Evolutionary conservation across 169 alveolate species (phyloP).

Genomic region (Eimeria necatrix): DNA sequence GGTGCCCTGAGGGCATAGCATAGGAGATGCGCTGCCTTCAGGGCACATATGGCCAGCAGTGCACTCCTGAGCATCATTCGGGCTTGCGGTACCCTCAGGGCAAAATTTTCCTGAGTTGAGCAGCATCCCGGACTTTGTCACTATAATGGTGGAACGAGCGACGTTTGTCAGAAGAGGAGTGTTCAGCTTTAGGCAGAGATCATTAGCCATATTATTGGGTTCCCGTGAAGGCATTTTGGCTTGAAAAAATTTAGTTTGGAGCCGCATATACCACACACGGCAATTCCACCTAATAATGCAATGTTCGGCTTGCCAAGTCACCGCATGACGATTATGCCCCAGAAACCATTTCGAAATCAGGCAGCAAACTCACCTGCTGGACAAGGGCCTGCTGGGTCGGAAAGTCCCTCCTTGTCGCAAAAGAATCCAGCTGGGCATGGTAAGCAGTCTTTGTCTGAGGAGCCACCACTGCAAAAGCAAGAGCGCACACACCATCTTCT

Average conservation of each 20-base stretch:
- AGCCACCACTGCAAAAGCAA: slow-evolving; percentile 57
- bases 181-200: no score
- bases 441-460: not conserved
- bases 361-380: not conserved
- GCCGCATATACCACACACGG: no score
- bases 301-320: no score
- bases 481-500: not conserved
- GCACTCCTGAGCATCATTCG: not conserved
- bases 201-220: no score
- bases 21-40: slow-evolving; percentile 81
- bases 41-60: slow-evolving; percentile 87
- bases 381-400: slow-evolving; percentile 24
- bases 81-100: slow-evolving; percentile 27
- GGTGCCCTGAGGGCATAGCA: slow-evolving; percentile 75
- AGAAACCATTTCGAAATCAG: not conserved
- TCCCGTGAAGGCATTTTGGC: no score
- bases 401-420: slow-evolving; percentile 52
- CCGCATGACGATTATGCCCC: no score
- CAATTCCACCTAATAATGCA: no score
- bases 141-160: no score
- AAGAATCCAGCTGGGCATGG: slow-evolving; percentile 71
- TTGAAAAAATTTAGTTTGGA: no score
- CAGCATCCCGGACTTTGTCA: not conserved
- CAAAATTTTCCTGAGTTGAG: slow-evolving; percentile 33
- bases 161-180: no score